Evolutionary conservation across 768 basidiomycete genomes (phyloP).

Genomic region (Mycena indigotica): DNA sequence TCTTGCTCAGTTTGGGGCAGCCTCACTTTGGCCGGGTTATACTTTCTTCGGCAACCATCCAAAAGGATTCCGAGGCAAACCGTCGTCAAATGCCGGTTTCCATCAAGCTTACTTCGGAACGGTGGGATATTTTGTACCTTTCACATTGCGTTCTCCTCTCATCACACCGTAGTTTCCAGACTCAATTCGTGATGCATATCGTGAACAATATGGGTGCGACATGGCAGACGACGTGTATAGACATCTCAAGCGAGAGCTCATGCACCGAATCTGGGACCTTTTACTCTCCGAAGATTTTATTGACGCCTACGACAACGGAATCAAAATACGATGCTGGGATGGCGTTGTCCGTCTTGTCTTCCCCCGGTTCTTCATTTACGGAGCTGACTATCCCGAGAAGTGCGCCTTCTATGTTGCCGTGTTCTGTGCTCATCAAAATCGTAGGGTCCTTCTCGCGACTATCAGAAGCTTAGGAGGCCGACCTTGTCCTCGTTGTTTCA

Average conservation of each 20-base stretch:
- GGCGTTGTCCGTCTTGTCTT: neutral
- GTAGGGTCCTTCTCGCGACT: constrained; percentile 20
- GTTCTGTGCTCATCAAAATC: neutral
- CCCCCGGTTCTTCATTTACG: neutral
- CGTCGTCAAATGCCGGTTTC: too few species aligned
- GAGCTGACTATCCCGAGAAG: neutral
- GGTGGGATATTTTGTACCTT: neutral
- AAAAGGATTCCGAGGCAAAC: too few species aligned
- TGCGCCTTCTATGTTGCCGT: neutral
- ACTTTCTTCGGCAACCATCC: too few species aligned
- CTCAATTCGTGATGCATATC: too few species aligned
- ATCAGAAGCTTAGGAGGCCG: constrained; percentile 14
- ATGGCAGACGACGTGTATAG: too few species aligned
- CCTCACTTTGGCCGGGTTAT: constrained; percentile 19
- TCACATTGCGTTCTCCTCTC: neutral
- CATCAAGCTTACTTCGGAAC: neutral
- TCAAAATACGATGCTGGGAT: neutral
- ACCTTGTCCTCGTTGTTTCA: too few species aligned
- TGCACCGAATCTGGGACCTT: neutral
- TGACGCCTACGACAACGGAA: neutral
- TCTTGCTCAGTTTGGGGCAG: constrained; percentile 23
- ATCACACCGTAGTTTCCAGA: neutral
- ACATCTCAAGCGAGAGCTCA: neutral
- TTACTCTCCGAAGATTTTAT: too few species aligned
- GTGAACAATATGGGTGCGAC: too few species aligned